phyloP scores from a whole-genome alignment of 495 filamentous ascomycete genomes.

The Xylaria intraflava region DNA sequence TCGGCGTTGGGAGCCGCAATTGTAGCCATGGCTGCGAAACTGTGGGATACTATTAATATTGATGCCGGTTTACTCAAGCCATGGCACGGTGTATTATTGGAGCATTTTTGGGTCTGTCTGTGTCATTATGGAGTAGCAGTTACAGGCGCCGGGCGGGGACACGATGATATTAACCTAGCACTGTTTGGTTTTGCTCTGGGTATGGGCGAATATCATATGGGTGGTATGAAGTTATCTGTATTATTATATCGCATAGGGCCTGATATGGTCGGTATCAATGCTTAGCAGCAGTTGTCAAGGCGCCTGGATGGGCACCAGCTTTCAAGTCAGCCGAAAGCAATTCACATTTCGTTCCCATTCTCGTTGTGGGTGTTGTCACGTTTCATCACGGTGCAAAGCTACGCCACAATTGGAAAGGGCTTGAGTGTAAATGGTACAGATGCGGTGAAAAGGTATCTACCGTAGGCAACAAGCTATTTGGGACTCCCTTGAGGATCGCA shows the following conservation, averaged over 20 bases:
- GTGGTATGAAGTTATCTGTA: neutral
- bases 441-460: too few relatives aligned
- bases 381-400: too few relatives aligned
- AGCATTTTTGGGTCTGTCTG: neutral
- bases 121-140: neutral
- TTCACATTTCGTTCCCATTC: neutral
- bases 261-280: neutral
- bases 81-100: neutral
- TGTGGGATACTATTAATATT: neutral
- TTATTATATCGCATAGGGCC: neutral
- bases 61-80: neutral
- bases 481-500: slow-evolving; percentile 13
- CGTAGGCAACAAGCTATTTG: neutral
- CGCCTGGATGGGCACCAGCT: neutral
- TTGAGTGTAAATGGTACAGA: too few relatives aligned
- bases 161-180: too few relatives aligned
- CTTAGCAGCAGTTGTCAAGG: neutral
- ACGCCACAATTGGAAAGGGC: too few relatives aligned
- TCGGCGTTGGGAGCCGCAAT: neutral
- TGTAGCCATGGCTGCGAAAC: neutral
- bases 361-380: neutral
- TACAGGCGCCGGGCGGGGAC: neutral
- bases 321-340: neutral
- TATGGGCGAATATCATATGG: too few relatives aligned
- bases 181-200: too few relatives aligned